Evolutionary conservation across 805 yeast species (phyloP), one percentile per base, ranked within the genome.

Genomic region (Spathaspora gorwiae): DNA sequence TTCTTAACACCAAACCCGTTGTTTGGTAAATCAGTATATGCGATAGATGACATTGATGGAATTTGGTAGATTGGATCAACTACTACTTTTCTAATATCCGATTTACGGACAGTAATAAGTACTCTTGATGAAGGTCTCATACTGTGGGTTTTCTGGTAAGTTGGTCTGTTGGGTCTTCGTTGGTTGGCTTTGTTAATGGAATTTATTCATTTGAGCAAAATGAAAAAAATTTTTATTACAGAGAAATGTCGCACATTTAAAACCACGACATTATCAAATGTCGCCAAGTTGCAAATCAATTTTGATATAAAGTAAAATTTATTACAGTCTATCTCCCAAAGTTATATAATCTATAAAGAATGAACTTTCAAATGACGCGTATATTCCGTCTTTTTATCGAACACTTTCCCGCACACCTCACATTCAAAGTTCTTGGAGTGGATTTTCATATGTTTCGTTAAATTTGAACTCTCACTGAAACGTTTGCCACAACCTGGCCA

Each of bases 381-480:
- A 32, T 46, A 48, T 31, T 41, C 43, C 13, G 47, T 45, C 37
- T 54, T 54, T 30, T 11, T 70, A 24, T 74, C 75, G 50, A 81
- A 83, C 47, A 76, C 73, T 53, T 65, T 71, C n/a, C 72, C 66
- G 56, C 89, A 83, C 26, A 53, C 48, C 1, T 63, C 68, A 58
- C 88, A 83, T 47, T 68, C 70, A 58, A 61, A 79, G 40, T 64
- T 57, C 47, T 82, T 75, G 36, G 69, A 66, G 61, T 92, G 99
- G 1, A 82, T 84, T 57, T 78, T 84, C 81, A 88, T 76, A 62
- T 92, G 99, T 56, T 92, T 92, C 15, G 87, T 83, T 54, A 92
- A 70, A 61, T 92, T 94, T 13, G 95, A 84, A 40, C 92, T 82
- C 62, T 94, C 98, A 48, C 92, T 84, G 59, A 92, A 92, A 44